Evolutionary conservation across 2,329 filamentous ascomycete genomes (phyloP).

Genomic region (Fusarium miscanthi): DNA sequence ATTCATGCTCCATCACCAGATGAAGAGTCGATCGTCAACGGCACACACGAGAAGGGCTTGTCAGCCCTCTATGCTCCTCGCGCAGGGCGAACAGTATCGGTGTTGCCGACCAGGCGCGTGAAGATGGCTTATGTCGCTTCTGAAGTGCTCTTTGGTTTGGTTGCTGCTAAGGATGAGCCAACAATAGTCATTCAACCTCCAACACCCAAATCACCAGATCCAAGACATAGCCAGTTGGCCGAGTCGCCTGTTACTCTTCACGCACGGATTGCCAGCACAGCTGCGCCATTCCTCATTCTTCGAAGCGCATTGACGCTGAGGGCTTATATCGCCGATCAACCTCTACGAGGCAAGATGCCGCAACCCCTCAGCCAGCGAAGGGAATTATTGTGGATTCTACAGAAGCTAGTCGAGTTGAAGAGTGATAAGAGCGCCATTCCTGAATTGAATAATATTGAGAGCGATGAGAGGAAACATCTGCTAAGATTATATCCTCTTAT

Average conservation of each 20-base stretch:
- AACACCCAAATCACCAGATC: constrained; percentile 55
- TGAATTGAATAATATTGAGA: constrained; percentile 60
- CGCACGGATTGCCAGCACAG: constrained; percentile 76
- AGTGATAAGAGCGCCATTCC: constrained; percentile 79
- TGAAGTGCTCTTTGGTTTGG: constrained; percentile 79
- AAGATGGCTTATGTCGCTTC: constrained; percentile 84
- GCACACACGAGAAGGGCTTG: constrained; percentile 63
- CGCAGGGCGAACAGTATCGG: constrained; percentile 77
- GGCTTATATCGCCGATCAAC: constrained; percentile 90
- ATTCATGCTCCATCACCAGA: constrained; percentile 72
- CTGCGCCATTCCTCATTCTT: constrained; percentile 84
- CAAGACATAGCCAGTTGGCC: constrained; percentile 33
- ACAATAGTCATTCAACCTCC: constrained; percentile 55
- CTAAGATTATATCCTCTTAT: constrained; percentile 83
- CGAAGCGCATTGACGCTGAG: constrained; percentile 84
- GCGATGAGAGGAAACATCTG: constrained; percentile 77
- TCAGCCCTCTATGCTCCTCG: constrained; percentile 70
- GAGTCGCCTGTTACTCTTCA: constrained; percentile 51
- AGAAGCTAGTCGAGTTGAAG: constrained; percentile 71
- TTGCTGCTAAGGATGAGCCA: constrained; percentile 58
- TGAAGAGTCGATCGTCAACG: constrained; percentile 66
- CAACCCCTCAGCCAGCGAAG: constrained; percentile 83
- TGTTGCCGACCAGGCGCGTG: constrained; percentile 71
- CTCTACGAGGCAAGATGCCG: constrained; percentile 87
- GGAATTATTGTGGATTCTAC: constrained; percentile 80